Evolutionary conservation across 495 filamentous ascomycete species (phyloP).

Genomic region (Penicillium tannophilum): DNA sequence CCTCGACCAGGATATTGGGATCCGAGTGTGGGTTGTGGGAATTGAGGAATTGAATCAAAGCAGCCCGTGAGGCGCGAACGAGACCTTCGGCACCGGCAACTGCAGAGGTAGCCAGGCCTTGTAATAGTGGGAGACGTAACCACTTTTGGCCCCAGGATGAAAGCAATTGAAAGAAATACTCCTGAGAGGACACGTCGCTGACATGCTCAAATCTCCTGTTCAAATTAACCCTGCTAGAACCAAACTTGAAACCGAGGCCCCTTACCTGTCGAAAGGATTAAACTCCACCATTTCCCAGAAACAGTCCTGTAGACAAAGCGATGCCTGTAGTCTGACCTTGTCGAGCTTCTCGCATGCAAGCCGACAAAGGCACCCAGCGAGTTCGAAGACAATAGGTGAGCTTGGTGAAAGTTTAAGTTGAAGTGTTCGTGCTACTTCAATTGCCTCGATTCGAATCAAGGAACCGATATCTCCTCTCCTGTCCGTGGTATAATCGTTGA

Average conservation of each 20-base stretch:
- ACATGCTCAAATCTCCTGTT: slow-evolving; percentile 48
- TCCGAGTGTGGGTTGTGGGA: slow-evolving; percentile 39
- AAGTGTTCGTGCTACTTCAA: slow-evolving; percentile 57
- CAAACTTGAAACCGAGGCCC: background rate
- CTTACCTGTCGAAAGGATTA: slow-evolving; percentile 39
- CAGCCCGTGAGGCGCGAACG: slow-evolving; percentile 70
- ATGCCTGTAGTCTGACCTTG: slow-evolving; percentile 74
- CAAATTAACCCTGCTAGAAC: slow-evolving; percentile 21
- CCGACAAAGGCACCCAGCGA: slow-evolving; percentile 58
- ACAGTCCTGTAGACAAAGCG: slow-evolving; percentile 42
- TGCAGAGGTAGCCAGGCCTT: slow-evolving; percentile 80
- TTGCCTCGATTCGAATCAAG: slow-evolving; percentile 74
- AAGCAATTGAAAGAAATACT: slow-evolving; percentile 49
- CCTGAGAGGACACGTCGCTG: slow-evolving; percentile 44
- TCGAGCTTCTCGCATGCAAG: slow-evolving; percentile 87
- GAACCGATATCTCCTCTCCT: slow-evolving; percentile 88
- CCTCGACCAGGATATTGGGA: slow-evolving; percentile 27
- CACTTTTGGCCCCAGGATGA: slow-evolving; percentile 38
- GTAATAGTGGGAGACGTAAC: slow-evolving; percentile 55
- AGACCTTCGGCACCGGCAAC: slow-evolving; percentile 83
- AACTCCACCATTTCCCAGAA: slow-evolving; percentile 43
- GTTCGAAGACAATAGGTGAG: slow-evolving; percentile 26
- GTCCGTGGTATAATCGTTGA: slow-evolving; percentile 90
- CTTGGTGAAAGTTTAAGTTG: slow-evolving; percentile 11
- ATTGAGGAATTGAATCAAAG: slow-evolving; percentile 56